A percentile compares a stretch with the other conserved stretches of the same genome.
These are phyloP conservation scores for Chalciporus pseudorubinellus DNA, from an alignment of 768 basidiomycete species.

Conservation along the genomic window DNA sequence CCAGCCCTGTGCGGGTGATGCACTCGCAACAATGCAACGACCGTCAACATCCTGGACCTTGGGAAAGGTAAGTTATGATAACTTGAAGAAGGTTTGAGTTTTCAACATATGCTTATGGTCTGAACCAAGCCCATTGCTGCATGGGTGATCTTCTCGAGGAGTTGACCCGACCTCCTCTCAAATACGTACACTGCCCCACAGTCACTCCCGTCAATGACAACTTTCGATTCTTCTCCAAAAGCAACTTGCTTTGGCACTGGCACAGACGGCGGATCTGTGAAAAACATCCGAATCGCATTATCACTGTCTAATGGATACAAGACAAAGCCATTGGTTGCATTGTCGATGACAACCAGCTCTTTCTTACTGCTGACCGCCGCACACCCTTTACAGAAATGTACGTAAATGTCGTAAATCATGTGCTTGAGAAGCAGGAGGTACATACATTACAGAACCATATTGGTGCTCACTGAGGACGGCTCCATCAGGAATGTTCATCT, in stretches of 20 bases:
- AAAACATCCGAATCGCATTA: background rate
- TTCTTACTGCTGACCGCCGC: slow-evolving; percentile 1
- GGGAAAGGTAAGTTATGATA: background rate
- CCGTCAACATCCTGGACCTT: background rate
- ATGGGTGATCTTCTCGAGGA: background rate
- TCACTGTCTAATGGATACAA: background rate
- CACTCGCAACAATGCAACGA: slow-evolving; percentile 4
- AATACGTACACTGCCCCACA: slow-evolving; percentile 3
- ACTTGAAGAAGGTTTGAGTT: background rate
- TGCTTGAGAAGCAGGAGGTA: background rate
- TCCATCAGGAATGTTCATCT: slow-evolving; percentile 3
- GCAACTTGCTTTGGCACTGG: slow-evolving; percentile 7
- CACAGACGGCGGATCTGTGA: background rate
- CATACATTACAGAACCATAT: slow-evolving; percentile 7
- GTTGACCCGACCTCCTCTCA: background rate
- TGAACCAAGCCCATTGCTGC: background rate
- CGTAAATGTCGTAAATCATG: background rate
- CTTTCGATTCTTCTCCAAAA: slow-evolving; percentile 5
- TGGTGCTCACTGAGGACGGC: background rate
- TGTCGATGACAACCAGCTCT: slow-evolving; percentile 3
- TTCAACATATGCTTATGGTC: background rate
- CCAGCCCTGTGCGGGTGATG: background rate
- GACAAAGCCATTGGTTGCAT: slow-evolving; percentile 6
- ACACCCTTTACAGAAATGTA: slow-evolving; percentile 1
- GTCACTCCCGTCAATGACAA: slow-evolving; percentile 9